These are phyloP conservation scores for Sanguinoderma infundibulare DNA, from an alignment of 1,284 basidiomycete species.

Conservation along the genomic window DNA sequence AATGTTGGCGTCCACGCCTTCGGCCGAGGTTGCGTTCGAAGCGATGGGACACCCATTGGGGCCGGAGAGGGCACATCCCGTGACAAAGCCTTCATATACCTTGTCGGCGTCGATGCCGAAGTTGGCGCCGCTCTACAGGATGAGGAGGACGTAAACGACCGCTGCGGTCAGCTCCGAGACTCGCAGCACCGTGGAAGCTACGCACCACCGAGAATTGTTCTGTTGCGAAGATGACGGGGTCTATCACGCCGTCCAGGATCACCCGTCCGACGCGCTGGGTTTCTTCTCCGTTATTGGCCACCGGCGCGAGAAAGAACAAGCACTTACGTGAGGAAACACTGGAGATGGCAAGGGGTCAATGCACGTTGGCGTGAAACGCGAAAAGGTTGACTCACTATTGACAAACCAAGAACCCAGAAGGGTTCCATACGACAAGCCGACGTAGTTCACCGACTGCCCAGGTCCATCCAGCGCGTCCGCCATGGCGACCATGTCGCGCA, in stretches of 20 bases:
- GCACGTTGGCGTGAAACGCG: background rate
- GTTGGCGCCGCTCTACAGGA: background rate
- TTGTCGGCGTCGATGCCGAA: background rate
- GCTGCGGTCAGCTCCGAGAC: too few species aligned
- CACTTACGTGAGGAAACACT: constrained; percentile 22
- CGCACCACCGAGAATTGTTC: constrained; percentile 8
- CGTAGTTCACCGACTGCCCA: constrained; percentile 18
- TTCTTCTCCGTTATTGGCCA: background rate
- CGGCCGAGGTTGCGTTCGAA: background rate
- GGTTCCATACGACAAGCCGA: constrained; percentile 20
- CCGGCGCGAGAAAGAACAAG: too few species aligned
- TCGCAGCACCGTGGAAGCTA: too few species aligned
- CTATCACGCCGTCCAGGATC: constrained; percentile 17
- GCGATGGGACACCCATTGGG: constrained; percentile 13
- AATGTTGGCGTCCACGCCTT: constrained; percentile 10
- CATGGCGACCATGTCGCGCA: constrained; percentile 22
- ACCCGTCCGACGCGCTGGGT: constrained; percentile 24
- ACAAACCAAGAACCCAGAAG: constrained; percentile 22
- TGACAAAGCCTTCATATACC: constrained; percentile 17
- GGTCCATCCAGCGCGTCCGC: constrained; percentile 23
- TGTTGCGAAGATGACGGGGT: constrained; percentile 7
- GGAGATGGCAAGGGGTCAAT: background rate
- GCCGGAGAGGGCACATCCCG: constrained; percentile 23
- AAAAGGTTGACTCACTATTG: constrained; percentile 20
- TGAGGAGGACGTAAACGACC: background rate